phyloP scores from a whole-genome alignment of 345 rosid genomes.

The Linum lewisii region DNA sequence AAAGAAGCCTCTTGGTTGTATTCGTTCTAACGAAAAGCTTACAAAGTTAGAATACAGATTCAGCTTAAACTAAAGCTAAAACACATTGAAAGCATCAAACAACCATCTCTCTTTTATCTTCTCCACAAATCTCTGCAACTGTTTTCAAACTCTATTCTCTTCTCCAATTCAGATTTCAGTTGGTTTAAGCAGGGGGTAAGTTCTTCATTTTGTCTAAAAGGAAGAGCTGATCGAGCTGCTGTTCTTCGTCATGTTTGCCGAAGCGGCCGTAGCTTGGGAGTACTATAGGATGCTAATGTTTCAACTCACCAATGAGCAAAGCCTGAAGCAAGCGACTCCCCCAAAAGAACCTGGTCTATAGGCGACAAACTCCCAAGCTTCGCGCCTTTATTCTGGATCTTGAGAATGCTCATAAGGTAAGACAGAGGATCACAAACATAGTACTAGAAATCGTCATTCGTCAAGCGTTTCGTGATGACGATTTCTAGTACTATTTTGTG shows the following conservation, averaged over 20 bases:
- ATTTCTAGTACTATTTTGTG: constrained; percentile 79
- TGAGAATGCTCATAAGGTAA: constrained; percentile 70
- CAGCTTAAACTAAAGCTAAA: too few species aligned
- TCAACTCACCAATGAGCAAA: constrained; percentile 65
- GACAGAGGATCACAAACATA: constrained; percentile 78
- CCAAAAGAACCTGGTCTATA: constrained; percentile 97
- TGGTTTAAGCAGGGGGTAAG: too few species aligned
- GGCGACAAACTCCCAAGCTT: constrained; percentile 99
- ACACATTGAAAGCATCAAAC: too few species aligned
- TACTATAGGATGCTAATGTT: too few species aligned
- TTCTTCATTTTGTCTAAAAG: neutral
- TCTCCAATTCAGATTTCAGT: too few species aligned
- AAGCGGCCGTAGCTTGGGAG: constrained; percentile 67
- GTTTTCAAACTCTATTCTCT: too few species aligned
- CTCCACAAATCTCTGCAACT: too few species aligned
- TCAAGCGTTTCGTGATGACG: constrained; percentile 85
- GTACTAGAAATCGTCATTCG: constrained; percentile 93
- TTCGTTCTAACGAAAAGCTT: too few species aligned
- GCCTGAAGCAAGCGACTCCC: constrained; percentile 97
- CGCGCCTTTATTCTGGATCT: constrained; percentile 96
- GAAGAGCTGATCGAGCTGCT: constrained; percentile 73
- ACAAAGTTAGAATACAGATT: too few species aligned
- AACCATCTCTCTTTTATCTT: too few species aligned
- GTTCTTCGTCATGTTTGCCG: constrained; percentile 70
- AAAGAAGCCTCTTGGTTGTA: too few species aligned